Evolutionary conservation across 2,329 filamentous ascomycete species (phyloP).

Genomic region (Knoxdaviesia capensis): DNA sequence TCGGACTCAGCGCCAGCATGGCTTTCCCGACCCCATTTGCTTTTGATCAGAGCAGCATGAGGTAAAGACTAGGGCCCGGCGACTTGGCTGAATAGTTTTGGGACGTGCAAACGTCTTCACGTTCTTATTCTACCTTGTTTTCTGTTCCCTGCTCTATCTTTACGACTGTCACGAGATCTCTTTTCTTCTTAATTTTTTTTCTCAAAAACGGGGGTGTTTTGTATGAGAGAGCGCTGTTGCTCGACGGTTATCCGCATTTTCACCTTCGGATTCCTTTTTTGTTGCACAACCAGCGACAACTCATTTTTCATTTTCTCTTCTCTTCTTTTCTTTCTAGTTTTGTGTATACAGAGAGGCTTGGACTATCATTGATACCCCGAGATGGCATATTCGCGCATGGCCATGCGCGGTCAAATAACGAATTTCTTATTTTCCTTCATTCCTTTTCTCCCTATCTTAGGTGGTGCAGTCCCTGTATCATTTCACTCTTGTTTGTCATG

Average conservation of each 20-base stretch:
- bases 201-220: too few relatives aligned
- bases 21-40: conserved; percentile 74
- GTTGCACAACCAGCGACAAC: neutral
- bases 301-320: neutral
- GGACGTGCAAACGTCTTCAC: neutral
- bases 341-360: too few relatives aligned
- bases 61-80: conserved; percentile 10
- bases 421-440: neutral
- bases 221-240: too few relatives aligned
- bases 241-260: too few relatives aligned
- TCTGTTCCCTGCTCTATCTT: too few relatives aligned
- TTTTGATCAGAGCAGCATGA: conserved; percentile 42
- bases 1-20: conserved; percentile 86
- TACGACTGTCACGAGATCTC: too few relatives aligned
- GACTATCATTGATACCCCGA: too few relatives aligned
- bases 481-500: neutral
- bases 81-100: neutral
- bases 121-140: too few relatives aligned
- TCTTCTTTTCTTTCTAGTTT: neutral
- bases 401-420: neutral
- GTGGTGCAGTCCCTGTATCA: neutral
- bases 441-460: neutral
- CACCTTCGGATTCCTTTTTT: neutral
- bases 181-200: too few relatives aligned
- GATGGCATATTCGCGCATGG: too few relatives aligned